Evolutionary conservation across 129 eudicot species (phyloP).

Genomic region (Heracleum sosnowskyi): DNA sequence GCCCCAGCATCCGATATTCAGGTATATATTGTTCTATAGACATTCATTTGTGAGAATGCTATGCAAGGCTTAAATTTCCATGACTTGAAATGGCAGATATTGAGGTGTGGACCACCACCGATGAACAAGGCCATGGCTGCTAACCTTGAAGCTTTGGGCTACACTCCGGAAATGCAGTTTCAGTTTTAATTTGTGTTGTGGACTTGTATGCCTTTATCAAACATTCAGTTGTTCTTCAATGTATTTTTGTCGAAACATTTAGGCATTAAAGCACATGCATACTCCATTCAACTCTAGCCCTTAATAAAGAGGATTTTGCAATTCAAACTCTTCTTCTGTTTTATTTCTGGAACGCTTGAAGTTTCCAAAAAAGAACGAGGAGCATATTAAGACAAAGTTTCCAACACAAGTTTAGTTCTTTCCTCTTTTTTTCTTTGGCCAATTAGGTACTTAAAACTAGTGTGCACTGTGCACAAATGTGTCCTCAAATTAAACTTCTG

Average conservation of each 20-base stretch:
- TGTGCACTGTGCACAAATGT: no score
- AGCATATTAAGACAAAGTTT: background rate
- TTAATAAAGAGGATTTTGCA: background rate
- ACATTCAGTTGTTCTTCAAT: background rate
- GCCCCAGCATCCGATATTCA: slow-evolving; percentile 70
- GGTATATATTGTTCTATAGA: slow-evolving; percentile 26
- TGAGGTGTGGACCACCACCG: slow-evolving; percentile 98
- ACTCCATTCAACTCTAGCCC: background rate
- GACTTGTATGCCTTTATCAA: background rate
- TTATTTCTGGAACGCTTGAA: background rate
- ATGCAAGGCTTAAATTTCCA: background rate
- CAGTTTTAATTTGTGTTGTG: slow-evolving; percentile 47
- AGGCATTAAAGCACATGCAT: background rate
- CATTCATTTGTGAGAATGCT: background rate
- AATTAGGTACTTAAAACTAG: no score
- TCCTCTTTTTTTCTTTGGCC: no score
- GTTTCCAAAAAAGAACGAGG: background rate
- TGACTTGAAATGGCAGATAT: slow-evolving; percentile 38
- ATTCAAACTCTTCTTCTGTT: background rate
- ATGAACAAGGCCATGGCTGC: slow-evolving; percentile 99
- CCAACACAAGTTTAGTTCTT: no score
- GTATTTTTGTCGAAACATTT: background rate
- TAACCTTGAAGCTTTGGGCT: slow-evolving; percentile 81
- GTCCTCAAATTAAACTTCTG: no score
- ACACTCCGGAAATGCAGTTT: slow-evolving; percentile 79